A percentile compares a stretch with the other conserved stretches of the same genome.
Conservation (phyloP, 139 green algal genomes). For the Gonium pectorale region DNA sequence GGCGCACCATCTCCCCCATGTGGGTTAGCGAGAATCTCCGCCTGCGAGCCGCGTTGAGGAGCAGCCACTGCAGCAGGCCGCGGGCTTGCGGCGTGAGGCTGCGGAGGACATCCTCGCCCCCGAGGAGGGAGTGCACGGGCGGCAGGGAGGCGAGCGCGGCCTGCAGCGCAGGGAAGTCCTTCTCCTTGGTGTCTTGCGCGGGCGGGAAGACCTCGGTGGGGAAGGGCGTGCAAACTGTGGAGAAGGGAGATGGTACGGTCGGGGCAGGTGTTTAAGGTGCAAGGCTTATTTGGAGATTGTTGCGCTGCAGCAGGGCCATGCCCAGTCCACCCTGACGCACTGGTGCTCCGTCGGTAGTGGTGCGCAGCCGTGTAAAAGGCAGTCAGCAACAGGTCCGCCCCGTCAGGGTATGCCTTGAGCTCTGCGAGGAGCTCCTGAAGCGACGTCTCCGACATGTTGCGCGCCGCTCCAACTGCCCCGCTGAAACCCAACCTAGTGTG, state of each 20-base stretch:
- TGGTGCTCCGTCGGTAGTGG: conserved; percentile 39
- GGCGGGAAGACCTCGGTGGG: conserved; percentile 44
- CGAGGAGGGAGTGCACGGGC: conserved; percentile 21
- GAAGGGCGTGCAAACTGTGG: conserved; percentile 53
- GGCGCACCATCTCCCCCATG: conserved; percentile 10
- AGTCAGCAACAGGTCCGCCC: conserved; percentile 41
- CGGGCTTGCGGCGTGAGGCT: background rate
- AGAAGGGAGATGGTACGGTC: background rate
- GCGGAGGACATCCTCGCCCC: background rate
- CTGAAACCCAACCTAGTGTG: too few species aligned
- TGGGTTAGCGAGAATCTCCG: background rate
- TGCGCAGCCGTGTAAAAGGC: conserved; percentile 39
- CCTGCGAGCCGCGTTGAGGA: conserved; percentile 26
- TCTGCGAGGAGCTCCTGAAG: conserved; percentile 28
- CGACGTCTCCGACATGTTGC: background rate
- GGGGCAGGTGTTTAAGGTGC: background rate
- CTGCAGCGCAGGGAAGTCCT: conserved; percentile 46
- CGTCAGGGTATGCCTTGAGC: conserved; percentile 11
- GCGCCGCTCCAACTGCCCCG: too few species aligned
- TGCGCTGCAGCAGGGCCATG: background rate
- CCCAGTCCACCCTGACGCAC: background rate
- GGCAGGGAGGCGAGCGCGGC: conserved; percentile 21
- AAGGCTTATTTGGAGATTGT: background rate
- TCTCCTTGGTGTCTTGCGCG: conserved; percentile 9
- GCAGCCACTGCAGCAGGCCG: conserved; percentile 46